phyloP scores from a whole-genome alignment of 169 alveolate genomes.

The Eimeria brunetti region DNA sequence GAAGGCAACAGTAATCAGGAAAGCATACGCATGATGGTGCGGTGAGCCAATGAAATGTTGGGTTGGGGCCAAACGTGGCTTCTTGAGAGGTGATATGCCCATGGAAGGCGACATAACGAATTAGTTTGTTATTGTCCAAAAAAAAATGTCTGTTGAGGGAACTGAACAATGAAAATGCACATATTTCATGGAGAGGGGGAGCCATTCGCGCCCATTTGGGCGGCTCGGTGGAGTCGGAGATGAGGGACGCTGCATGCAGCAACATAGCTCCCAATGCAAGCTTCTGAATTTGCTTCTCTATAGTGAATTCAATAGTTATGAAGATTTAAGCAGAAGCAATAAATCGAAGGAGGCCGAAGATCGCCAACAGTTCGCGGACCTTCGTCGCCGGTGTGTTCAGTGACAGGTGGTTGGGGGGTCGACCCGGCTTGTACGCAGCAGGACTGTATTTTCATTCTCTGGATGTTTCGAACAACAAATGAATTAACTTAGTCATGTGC shows the following conservation, averaged over 20 bases:
- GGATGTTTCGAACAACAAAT: background rate
- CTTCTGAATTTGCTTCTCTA: background rate
- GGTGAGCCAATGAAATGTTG: background rate
- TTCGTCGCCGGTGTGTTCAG: background rate
- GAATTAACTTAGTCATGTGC: background rate
- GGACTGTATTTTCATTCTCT: background rate
- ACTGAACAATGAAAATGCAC: background rate
- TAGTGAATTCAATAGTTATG: background rate
- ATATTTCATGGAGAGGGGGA: background rate
- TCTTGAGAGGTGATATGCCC: background rate
- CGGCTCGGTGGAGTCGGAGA: background rate
- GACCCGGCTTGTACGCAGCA: background rate
- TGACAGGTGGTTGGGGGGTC: background rate
- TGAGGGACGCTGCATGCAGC: slow-evolving; percentile 40
- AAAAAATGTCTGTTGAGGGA: background rate
- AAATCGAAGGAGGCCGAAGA: background rate
- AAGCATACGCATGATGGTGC: background rate
- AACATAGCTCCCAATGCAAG: background rate
- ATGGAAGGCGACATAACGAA: background rate
- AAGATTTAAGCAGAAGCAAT: background rate
- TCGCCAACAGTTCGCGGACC: background rate
- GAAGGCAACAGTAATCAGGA: background rate
- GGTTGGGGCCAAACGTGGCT: background rate
- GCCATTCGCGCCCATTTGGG: background rate
- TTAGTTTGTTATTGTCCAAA: background rate